Percentiles rank a stretch among this genome's conserved stretches.
Conservation (phyloP, 2,329 filamentous ascomycete species). For the Hysterium pulicare region DNA sequence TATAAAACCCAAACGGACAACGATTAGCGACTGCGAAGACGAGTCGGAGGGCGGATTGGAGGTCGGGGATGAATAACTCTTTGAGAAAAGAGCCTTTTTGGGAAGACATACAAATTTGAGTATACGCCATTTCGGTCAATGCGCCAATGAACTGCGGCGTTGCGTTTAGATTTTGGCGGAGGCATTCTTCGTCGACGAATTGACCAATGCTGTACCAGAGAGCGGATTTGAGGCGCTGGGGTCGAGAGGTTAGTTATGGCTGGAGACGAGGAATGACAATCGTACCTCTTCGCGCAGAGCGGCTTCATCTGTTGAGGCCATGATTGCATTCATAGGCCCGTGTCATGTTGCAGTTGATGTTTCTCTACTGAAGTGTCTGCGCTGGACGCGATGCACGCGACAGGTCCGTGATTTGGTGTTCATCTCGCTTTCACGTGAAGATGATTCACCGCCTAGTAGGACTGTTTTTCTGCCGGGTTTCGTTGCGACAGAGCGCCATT, state of each 20-base stretch:
- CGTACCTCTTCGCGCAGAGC: conserved; percentile 30
- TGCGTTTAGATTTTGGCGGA: conserved; percentile 72
- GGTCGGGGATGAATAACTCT: background rate
- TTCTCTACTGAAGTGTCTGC: no score
- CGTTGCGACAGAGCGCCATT: no score
- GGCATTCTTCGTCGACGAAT: conserved; percentile 81
- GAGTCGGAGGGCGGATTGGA: background rate
- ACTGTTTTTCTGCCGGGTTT: no score
- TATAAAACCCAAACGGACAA: background rate
- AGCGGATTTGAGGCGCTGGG: conserved; percentile 47
- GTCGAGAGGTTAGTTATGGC: conserved; percentile 1
- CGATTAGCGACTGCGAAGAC: background rate
- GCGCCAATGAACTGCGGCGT: conserved; percentile 84
- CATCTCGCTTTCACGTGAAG: no score
- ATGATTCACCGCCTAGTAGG: no score
- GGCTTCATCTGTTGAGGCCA: conserved; percentile 24
- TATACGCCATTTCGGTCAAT: conserved; percentile 77
- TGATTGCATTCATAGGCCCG: no score
- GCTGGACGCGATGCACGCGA: no score
- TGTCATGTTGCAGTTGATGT: no score
- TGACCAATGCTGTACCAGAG: conserved; percentile 42
- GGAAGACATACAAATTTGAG: conserved; percentile 68
- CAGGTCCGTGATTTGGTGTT: no score
- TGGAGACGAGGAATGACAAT: background rate
- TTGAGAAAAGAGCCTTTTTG: background rate